Base-by-base conservation (phyloP, 108 stramenopile species). In the Cyclotella baltica region DNA sequence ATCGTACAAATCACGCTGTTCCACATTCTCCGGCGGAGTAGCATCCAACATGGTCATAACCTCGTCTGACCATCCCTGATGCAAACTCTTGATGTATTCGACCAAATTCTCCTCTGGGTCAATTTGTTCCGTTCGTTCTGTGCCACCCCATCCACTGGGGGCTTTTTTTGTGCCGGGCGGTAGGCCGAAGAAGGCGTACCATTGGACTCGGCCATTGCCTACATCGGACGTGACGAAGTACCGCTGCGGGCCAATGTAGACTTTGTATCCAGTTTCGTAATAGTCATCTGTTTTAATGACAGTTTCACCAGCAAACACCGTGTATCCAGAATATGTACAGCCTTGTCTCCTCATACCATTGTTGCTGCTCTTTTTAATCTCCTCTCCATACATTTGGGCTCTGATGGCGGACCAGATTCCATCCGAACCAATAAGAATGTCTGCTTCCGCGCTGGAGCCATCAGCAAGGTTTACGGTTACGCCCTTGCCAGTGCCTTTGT, bases 191-290 rank as follows among this genome's bases (percentile, higher is more conserved):
- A 98, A 97, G 37, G 98, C 96, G 73, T 98, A 98, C 98, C 98
- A 98, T 86, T 98, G 98, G 75, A 98, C 87, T 40, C 98, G 92
- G 0, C 98, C 98, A 62, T 91, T 87, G 9, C 98, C 98, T 15
- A 98, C 97, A 88, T 98, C 98, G 15, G 86, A 87, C 15, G 96
- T 98, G n/a, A 98, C 98, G 71, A 98, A 98, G 84, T 98, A 98
- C 62, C 96, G 76, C 67, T 96, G 87, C 4, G 98, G 96, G 35
- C 97, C 98, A 75, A 98, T 97, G 92, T 98, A 98, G 1, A 95
- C 98, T 86, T 97, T 95, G 85, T 94, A 96, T 10, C 93, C 93
- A 9, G 96, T 96, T 62, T 97, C 97, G 81, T 91, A 98, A 81
- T 98, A 98, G 86, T 97, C 98, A 28, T 73, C 76, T 8, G 93